These are phyloP conservation scores for Anisodus tanguticus DNA, from an alignment of 257 asterid species.

Conservation along the genomic window DNA sequence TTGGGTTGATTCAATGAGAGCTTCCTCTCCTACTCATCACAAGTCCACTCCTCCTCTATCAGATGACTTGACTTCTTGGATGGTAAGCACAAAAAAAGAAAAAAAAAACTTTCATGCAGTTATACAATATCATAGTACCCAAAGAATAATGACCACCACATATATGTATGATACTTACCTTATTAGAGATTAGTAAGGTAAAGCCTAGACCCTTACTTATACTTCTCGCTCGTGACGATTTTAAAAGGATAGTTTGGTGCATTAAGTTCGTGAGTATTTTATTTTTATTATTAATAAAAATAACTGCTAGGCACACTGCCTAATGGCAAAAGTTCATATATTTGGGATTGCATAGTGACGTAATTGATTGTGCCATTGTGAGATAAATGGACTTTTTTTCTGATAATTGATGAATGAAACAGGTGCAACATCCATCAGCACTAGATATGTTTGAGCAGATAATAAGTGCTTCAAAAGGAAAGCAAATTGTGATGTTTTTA, in stretches of 20 bases:
- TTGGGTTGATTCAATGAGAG: conserved; percentile 86
- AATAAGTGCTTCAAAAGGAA: conserved; percentile 73
- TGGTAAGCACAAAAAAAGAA: conserved; percentile 42
- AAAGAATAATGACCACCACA: background rate
- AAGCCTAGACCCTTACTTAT: too few relatives aligned
- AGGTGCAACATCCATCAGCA: conserved; percentile 83
- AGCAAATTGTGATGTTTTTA: conserved; percentile 83
- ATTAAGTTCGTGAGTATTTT: too few relatives aligned
- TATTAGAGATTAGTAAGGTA: too few relatives aligned
- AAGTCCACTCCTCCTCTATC: conserved; percentile 50
- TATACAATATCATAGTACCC: background rate
- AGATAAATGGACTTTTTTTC: too few relatives aligned
- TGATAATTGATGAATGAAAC: conserved; percentile 37
- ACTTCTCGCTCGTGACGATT: too few relatives aligned
- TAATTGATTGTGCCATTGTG: background rate
- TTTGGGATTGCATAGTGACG: background rate
- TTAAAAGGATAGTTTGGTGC: too few relatives aligned
- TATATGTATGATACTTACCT: background rate
- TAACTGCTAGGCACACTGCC: too few relatives aligned
- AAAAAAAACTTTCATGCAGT: background rate
- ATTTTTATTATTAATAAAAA: too few relatives aligned
- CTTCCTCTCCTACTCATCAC: conserved; percentile 83
- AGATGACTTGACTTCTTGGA: conserved; percentile 61
- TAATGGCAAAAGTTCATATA: background rate
- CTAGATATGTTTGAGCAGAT: conserved; percentile 81